These are phyloP conservation scores for Rhynchosporium agropyri DNA, from an alignment of 2,329 filamentous ascomycete genomes.

Conservation along the genomic window DNA sequence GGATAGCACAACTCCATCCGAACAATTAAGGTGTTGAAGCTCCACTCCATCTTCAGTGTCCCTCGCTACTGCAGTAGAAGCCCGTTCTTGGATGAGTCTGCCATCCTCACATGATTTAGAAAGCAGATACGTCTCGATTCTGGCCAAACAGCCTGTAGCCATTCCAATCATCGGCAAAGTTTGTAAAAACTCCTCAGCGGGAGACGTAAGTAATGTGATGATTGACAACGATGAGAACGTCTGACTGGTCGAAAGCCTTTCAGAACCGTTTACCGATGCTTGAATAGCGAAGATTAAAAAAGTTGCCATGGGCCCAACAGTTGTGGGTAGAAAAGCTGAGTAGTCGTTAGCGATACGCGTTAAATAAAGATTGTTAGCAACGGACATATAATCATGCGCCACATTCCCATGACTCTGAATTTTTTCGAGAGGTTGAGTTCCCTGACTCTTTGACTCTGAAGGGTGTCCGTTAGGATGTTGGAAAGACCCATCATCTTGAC, in stretches of 20 bases:
- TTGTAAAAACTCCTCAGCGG: slow-evolving; percentile 23
- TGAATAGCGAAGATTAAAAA: slow-evolving; percentile 30
- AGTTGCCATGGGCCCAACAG: slow-evolving; percentile 22
- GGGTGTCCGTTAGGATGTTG: slow-evolving; percentile 39
- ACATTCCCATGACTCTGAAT: slow-evolving; percentile 27
- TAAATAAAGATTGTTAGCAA: slow-evolving; percentile 67
- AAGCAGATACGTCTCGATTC: slow-evolving; percentile 28
- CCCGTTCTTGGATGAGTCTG: background rate
- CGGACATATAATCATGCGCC: slow-evolving; percentile 28
- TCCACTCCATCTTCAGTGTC: background rate
- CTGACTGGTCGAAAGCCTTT: slow-evolving; percentile 19
- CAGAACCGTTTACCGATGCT: slow-evolving; percentile 19
- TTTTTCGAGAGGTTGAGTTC: slow-evolving; percentile 28
- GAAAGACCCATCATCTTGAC: slow-evolving; percentile 50
- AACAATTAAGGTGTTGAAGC: background rate
- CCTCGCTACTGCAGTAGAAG: background rate
- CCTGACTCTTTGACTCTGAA: slow-evolving; percentile 39
- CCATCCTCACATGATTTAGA: slow-evolving; percentile 17
- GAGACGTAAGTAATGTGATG: slow-evolving; percentile 26
- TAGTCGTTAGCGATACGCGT: slow-evolving; percentile 7
- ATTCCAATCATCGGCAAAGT: slow-evolving; percentile 26
- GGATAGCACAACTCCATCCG: background rate
- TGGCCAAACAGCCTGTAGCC: slow-evolving; percentile 24
- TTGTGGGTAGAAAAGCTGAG: slow-evolving; percentile 24
- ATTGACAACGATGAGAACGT: slow-evolving; percentile 30